Percentiles rank a stretch among this genome's conserved stretches.
Conservation (phyloP, 1,139 yeast species). For the Sugiyamaella novakii region DNA sequence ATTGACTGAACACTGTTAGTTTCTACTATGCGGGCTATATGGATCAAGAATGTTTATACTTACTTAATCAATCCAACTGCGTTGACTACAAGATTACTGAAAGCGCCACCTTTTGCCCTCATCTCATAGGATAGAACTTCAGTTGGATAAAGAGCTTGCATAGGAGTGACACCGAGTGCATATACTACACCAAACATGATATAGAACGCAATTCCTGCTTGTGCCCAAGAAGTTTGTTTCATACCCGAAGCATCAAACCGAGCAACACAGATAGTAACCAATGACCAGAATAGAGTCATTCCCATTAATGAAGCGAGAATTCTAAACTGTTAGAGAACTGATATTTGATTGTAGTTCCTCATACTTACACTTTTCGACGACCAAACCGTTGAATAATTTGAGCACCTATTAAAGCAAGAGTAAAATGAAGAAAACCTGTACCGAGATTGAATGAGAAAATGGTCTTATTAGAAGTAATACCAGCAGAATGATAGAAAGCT, state of each 20-base stretch:
- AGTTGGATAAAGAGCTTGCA: conserved; percentile 38
- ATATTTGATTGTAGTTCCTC: too few species aligned
- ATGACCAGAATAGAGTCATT: conserved; percentile 27
- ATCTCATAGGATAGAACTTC: conserved; percentile 45
- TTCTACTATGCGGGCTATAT: too few species aligned
- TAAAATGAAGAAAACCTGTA: conserved; percentile 21
- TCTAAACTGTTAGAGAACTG: too few species aligned
- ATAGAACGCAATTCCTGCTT: conserved; percentile 30
- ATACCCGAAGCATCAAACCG: conserved; percentile 27
- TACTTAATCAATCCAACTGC: conserved; percentile 45
- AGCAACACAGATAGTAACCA: conserved; percentile 27
- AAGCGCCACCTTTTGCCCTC: conserved; percentile 41
- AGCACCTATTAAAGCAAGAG: conserved; percentile 27
- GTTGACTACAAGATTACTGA: conserved; percentile 31
- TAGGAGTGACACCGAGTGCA: conserved; percentile 26
- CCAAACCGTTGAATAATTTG: conserved; percentile 25
- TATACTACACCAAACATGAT: conserved; percentile 26
- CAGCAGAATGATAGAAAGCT: conserved; percentile 27
- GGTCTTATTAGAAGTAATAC: conserved; percentile 24
- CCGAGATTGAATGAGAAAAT: conserved; percentile 25
- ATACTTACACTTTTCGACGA: conserved; percentile 21
- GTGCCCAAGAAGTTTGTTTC: conserved; percentile 24
- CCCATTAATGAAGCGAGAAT: conserved; percentile 22
- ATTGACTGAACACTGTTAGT: conserved; percentile 45
- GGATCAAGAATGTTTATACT: not conserved